Evolutionary conservation across 805 yeast species (phyloP), one percentile per base, ranked within the genome.

Genomic region (Cyberlindnera americana): DNA sequence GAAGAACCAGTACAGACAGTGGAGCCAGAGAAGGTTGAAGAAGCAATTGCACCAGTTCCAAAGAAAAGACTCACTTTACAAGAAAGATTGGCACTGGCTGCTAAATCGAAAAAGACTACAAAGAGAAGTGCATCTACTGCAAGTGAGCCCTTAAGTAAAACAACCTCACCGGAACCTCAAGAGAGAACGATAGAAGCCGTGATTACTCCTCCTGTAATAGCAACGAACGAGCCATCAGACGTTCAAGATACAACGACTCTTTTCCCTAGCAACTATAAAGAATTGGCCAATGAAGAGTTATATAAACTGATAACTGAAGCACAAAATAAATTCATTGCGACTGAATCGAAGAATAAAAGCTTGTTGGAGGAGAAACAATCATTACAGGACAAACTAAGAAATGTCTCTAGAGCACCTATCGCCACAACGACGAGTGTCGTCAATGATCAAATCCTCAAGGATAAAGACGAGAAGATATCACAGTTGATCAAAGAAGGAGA

Each of bases 81-180:
- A 53, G 96, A 90, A 53, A 70, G 97, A 45, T 68, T 90, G 37
- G 95, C 93, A 2, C 61, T 79, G 46, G 96, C 96, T 1, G 88
- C 95, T 6, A 70, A 75, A 46, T 53, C 62, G 30, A 64, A 64
- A 27, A 36, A 60, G 50, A 43, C 44, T 1, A 21, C 57, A 35
- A 53, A 53, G 45, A 40, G 54, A 44, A 45, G 41, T n/a, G 21
- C 44, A 3, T 48, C 56, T 10, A 35, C 58, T 6, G 33, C 40
- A 4, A 12, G 39, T 13, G 37, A 37, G 15, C 15, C 45, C 2
- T 8, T 30, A 23, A 24, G 33, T 14, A 33, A 19, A 23, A n/a
- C 43, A 8, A 21, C 37, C 12, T 37, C 46, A 3, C 44, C 46
- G 11, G 49, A 45, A 17, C 44, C 38, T 7, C 35, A 29, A 24